Evolutionary conservation across 2,329 filamentous ascomycete species (phyloP).

Genomic region (Penicillium carneum): DNA sequence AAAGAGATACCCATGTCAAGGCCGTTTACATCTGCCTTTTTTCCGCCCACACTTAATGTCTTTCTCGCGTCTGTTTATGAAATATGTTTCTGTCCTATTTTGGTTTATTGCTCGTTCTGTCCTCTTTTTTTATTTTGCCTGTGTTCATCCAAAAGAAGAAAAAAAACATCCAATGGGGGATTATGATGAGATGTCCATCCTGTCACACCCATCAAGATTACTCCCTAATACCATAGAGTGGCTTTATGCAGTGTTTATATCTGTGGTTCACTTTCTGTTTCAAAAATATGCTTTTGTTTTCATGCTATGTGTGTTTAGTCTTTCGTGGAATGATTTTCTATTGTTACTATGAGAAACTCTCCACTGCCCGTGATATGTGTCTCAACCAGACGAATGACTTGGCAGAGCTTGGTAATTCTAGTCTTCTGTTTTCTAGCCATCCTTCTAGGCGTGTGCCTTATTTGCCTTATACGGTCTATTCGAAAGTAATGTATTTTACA

Average conservation of each 20-base stretch:
- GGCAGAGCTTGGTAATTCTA: background rate
- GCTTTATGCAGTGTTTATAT: background rate
- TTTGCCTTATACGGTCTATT: background rate
- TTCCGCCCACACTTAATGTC: conserved; percentile 7
- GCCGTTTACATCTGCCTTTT: conserved; percentile 10
- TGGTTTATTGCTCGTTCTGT: background rate
- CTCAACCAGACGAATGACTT: background rate
- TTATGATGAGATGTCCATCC: background rate
- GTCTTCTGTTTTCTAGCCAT: background rate
- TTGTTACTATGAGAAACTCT: background rate
- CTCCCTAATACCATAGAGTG: conserved; percentile 2
- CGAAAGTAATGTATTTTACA: background rate
- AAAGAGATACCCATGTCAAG: conserved; percentile 24
- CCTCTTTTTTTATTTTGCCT: background rate
- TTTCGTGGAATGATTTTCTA: background rate
- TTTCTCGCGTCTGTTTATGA: background rate
- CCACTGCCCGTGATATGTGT: background rate
- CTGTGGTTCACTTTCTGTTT: background rate
- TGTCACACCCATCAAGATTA: background rate
- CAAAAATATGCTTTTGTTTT: background rate
- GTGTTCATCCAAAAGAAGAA: background rate
- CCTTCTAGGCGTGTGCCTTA: background rate
- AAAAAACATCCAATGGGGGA: background rate
- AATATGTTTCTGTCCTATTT: background rate
- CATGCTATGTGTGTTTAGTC: background rate